These are phyloP conservation scores for Colletotrichum salicis DNA, from an alignment of 2,329 filamentous ascomycete species.

Conservation along the genomic window DNA sequence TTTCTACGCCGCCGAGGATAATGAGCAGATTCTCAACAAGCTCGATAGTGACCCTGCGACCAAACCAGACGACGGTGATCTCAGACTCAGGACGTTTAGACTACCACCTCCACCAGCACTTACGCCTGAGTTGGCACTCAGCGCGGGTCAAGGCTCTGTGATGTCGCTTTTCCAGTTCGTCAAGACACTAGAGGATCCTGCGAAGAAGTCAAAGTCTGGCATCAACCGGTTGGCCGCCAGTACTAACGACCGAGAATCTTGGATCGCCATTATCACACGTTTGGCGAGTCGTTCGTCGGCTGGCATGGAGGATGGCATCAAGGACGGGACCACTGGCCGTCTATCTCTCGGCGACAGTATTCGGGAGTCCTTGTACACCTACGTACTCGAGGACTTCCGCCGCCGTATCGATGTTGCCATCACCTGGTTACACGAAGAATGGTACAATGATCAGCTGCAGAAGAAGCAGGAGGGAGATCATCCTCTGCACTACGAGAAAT, in stretches of 20 bases:
- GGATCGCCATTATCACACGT: constrained; percentile 88
- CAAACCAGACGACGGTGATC: constrained; percentile 59
- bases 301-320: constrained; percentile 73
- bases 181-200: constrained; percentile 74
- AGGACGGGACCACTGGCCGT: constrained; percentile 63
- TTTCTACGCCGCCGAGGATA: constrained; percentile 80
- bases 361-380: constrained; percentile 82
- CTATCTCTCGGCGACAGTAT: constrained; percentile 74
- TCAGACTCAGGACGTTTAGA: constrained; percentile 81
- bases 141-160: constrained; percentile 79
- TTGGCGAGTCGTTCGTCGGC: constrained; percentile 83
- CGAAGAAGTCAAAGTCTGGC: constrained; percentile 74
- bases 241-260: constrained; percentile 86
- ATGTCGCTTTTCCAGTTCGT: constrained; percentile 83
- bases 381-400: constrained; percentile 92
- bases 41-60: constrained; percentile 69
- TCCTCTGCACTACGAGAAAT: constrained; percentile 79
- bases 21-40: constrained; percentile 81
- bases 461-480: constrained; percentile 57
- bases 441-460: constrained; percentile 84
- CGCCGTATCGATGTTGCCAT: constrained; percentile 90
- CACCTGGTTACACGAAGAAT: constrained; percentile 95
- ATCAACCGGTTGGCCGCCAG: constrained; percentile 87
- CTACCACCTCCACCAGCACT: constrained; percentile 81
- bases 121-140: constrained; percentile 76